These are phyloP conservation scores for Kockovaella imperatae DNA, from an alignment of 768 basidiomycete genomes.

Conservation along the genomic window DNA sequence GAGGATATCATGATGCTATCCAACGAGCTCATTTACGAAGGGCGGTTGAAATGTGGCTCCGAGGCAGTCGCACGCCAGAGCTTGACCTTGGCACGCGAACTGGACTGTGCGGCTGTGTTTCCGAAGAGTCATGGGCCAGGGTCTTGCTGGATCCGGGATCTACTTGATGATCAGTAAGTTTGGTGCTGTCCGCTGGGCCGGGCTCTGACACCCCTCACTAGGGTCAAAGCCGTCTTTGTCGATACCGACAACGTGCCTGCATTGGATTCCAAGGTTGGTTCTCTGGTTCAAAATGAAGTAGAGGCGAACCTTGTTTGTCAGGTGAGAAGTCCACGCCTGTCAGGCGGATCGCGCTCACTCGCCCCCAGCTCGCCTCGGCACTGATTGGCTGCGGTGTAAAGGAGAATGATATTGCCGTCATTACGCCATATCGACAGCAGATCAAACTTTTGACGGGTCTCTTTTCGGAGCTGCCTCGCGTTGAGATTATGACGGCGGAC, in stretches of 20 bases:
- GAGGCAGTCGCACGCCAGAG: constrained; percentile 58
- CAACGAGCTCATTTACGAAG: constrained; percentile 75
- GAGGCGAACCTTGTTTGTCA: constrained; percentile 56
- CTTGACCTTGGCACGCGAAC: constrained; percentile 53
- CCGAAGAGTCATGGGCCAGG: constrained; percentile 5
- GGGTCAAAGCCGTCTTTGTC: constrained; percentile 84
- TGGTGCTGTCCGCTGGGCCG: not conserved
- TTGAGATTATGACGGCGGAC: constrained; percentile 87
- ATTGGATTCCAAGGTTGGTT: constrained; percentile 69
- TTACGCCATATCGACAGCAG: constrained; percentile 91
- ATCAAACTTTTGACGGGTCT: constrained; percentile 75
- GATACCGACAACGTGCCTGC: constrained; percentile 81
- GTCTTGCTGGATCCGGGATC: constrained; percentile 63
- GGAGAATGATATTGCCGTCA: constrained; percentile 69
- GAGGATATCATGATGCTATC: constrained; percentile 87
- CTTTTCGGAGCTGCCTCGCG: constrained; percentile 49
- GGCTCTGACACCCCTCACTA: constrained; percentile 41
- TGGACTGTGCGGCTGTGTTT: constrained; percentile 36
- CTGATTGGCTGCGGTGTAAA: constrained; percentile 52
- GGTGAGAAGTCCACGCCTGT: constrained; percentile 27
- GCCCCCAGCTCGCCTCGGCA: not conserved
- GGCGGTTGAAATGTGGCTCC: constrained; percentile 70
- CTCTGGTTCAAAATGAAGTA: constrained; percentile 77
- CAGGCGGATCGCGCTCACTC: not conserved
- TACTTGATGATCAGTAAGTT: constrained; percentile 60